Evolutionary conservation across 176 grass and related monocot genomes (phyloP), one percentile per base, ranked within the genome.

Genomic region (Aegilops sharonensis): DNA sequence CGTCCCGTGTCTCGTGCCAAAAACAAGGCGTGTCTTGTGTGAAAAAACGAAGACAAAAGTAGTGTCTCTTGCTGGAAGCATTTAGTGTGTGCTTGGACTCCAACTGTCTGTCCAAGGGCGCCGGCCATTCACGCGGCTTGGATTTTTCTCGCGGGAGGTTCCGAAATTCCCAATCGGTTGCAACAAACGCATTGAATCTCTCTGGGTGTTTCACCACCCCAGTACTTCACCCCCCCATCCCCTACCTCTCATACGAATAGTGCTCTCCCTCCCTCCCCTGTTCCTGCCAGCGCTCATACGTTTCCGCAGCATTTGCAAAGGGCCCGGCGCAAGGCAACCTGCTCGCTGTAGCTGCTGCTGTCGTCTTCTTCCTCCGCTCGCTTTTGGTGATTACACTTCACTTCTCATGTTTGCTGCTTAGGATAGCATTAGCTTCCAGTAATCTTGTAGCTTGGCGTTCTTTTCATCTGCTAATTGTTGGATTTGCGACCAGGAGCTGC

Each of bases 141-240:
- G 65, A 8, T 68, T 56, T 73, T 65, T 8, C 18, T 21, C 17
- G 17, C 8, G 54, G 7, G 8, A 32, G 80, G 84, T 73, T 90
- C 86, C 89, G 39, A 78, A 72, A 21, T 79, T 87, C 79, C 89
- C 79, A 78, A 64, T 27, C 42, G 39, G 84, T 83, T 87, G 89
- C 89, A 90, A 90, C 89, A 78, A 90, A 78, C 89, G 18, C 89
- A 83, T 78, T 90, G 89, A 87, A 83, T 73, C 27, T 73, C 27
- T 73, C 78, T 80, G 36, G 32, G 6, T 35, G 42, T 48, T 52
- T 67, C 72, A 50, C 27, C 78, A 13, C 24, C 2, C 11, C 5
- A 3, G 29, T 0, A 68, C 45, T 40, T 23, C 34, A 21, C 3
- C 34, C 34, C 3, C 1, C 31, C 34, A 40, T 8, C 36, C 11